Evolutionary conservation across 2,329 filamentous ascomycete species (phyloP).

Genomic region (Pseudomassariella vexata): DNA sequence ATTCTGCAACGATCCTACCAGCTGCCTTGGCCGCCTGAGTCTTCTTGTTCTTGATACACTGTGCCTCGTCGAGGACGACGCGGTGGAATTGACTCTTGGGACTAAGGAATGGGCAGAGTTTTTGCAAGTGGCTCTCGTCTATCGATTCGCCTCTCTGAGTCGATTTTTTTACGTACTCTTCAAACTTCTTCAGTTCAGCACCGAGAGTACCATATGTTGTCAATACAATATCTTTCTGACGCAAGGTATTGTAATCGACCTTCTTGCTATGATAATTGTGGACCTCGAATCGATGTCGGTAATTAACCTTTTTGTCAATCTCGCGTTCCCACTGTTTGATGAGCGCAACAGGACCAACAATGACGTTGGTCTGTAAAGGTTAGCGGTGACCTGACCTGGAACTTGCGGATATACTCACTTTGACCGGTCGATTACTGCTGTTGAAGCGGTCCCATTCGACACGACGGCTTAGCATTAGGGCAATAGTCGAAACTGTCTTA

Average conservation of each 20-base stretch:
- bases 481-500: slow-evolving; percentile 77
- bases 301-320: slow-evolving; percentile 60
- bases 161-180: slow-evolving; percentile 43
- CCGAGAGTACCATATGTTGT: slow-evolving; percentile 71
- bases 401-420: too few relatives aligned
- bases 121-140: slow-evolving; percentile 29
- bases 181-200: slow-evolving; percentile 59
- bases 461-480: slow-evolving; percentile 59
- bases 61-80: slow-evolving; percentile 73
- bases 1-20: slow-evolving; percentile 49
- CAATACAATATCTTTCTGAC: slow-evolving; percentile 65
- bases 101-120: slow-evolving; percentile 54
- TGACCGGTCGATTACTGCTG: too few relatives aligned
- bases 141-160: slow-evolving; percentile 31
- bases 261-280: slow-evolving; percentile 66
- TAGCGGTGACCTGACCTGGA: too few relatives aligned
- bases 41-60: slow-evolving; percentile 71
- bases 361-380: slow-evolving; percentile 6
- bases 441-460: too few relatives aligned
- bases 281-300: slow-evolving; percentile 53
- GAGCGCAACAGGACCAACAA: slow-evolving; percentile 18
- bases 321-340: slow-evolving; percentile 22
- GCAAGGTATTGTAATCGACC: slow-evolving; percentile 54
- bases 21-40: slow-evolving; percentile 58
- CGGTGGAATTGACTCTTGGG: slow-evolving; percentile 56